A percentile compares a stretch with the other conserved stretches of the same genome.
phyloP scores from a whole-genome alignment of 768 basidiomycete species.

The Pleurotus tuoliensis region DNA sequence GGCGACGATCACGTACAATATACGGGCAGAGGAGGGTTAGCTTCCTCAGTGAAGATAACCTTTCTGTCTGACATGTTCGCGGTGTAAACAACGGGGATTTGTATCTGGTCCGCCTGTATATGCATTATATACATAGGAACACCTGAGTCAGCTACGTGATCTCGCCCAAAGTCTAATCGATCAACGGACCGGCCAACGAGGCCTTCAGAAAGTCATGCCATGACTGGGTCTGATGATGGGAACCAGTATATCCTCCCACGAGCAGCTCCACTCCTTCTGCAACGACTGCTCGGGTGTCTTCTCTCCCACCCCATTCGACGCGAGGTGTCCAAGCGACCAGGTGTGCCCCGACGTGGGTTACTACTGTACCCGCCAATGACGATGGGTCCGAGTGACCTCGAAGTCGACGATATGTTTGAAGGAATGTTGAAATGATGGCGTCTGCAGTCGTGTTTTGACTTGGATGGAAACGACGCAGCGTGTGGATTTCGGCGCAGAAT shows the following conservation, averaged over 20 bases:
- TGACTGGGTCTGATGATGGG: background rate
- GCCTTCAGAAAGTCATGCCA: slow-evolving; percentile 17
- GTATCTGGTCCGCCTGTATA: too few species aligned
- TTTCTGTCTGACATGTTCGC: slow-evolving; percentile 14
- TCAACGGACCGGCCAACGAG: slow-evolving; percentile 25
- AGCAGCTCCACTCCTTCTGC: slow-evolving; percentile 45
- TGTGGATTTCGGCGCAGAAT: slow-evolving; percentile 56
- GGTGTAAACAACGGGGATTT: background rate
- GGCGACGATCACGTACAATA: slow-evolving; percentile 26
- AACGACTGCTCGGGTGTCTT: slow-evolving; percentile 45
- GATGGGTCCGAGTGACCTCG: slow-evolving; percentile 17
- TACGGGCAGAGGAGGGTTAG: slow-evolving; percentile 29
- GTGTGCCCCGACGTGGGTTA: slow-evolving; percentile 54
- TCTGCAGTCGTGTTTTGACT: slow-evolving; percentile 30
- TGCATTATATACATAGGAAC: too few species aligned
- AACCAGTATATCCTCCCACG: slow-evolving; percentile 26
- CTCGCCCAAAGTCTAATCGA: background rate
- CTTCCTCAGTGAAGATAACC: slow-evolving; percentile 26
- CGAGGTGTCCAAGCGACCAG: slow-evolving; percentile 48
- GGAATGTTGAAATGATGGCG: slow-evolving; percentile 38
- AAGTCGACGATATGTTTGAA: slow-evolving; percentile 36
- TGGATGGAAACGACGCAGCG: slow-evolving; percentile 44
- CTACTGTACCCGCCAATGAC: slow-evolving; percentile 29
- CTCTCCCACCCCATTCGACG: slow-evolving; percentile 44
- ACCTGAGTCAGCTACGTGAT: slow-evolving; percentile 7